A percentile compares a stretch with the other conserved stretches of the same genome.
These are phyloP conservation scores for Chrysoporthe cubensis DNA, from an alignment of 2,329 filamentous ascomycete genomes.

Conservation along the genomic window DNA sequence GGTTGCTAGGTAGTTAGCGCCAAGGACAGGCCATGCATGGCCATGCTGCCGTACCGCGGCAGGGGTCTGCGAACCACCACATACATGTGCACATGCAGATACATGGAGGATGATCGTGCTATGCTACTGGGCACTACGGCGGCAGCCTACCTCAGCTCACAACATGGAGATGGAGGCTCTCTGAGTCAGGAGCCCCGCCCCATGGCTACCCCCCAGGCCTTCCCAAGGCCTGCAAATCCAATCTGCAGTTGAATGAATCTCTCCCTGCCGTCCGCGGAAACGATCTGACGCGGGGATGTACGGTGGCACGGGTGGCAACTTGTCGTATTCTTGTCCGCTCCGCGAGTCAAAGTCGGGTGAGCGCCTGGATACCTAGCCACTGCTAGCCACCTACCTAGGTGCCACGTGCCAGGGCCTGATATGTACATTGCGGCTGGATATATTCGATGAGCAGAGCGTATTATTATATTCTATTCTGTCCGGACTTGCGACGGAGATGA, in stretches of 20 bases:
- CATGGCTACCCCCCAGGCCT: no score
- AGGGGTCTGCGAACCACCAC: no score
- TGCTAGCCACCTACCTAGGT: not conserved
- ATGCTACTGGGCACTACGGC: no score
- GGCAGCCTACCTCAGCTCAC: no score
- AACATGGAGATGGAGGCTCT: no score
- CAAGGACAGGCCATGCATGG: not conserved
- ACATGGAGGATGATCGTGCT: no score
- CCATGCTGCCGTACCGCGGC: no score
- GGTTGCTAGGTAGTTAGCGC: not conserved
- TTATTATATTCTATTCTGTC: not conserved
- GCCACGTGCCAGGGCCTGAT: not conserved
- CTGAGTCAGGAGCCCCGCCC: no score
- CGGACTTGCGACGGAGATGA: not conserved
- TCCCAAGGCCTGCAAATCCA: not conserved
- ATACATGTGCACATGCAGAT: no score
- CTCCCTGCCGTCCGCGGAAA: not conserved
- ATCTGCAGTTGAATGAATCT: not conserved
- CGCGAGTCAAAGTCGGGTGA: not conserved
- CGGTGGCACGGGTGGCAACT: not conserved
- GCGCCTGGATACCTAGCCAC: not conserved
- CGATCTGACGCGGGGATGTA: not conserved
- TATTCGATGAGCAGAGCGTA: not conserved
- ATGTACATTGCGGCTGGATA: not conserved
- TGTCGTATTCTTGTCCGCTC: not conserved